Base-by-base conservation (phyloP, 2,329 filamentous ascomycete genomes). In the Karstenula rhodostoma region DNA sequence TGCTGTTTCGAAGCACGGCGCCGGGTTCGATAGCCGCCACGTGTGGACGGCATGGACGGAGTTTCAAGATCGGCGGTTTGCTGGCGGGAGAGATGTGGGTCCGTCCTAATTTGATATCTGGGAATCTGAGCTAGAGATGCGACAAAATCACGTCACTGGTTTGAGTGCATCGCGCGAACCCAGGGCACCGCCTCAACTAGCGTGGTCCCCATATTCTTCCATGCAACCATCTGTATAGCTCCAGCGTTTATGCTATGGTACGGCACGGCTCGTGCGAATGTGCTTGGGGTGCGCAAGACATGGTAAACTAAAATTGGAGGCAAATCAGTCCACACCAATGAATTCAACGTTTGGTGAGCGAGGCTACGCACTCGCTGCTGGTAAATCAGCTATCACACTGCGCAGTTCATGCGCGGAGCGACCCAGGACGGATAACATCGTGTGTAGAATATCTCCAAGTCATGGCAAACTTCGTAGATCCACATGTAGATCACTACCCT, bases 101-200 rank as follows among this genome's bases (percentile, higher is more conserved):
- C 48, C 29, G 7, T 37, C n/a, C 29, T 51, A 7, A 22, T 13
- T 15, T 37, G 29, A n/a, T 19, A 35, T 22, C 8, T 17, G 17
- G 35, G 9, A 8, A 50, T 10, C 19, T 7, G 25, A 50, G 47
- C 32, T 35, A 23, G 22, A 10, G 3, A 32, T 12, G 17, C n/a
- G 19, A 32, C 25, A n/a, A 19, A 13, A 15, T 15, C 27, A 23
- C 32, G 29, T 35, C 32, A 19, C 25, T 49, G 47, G 32, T 32
- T 32, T 33, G 47, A 49, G 23, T 33, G 27, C 27, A 49, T 23
- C 9, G 47, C 27, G 23, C 29, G 47, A 51, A 51, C 48, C n/a
- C 37, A 32, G 47, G 29, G 48, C 48, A 51, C 48, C 29, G 48
- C 32, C 48, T 51, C 48, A 12, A 23, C 48, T 51, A 51, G 48